A percentile compares a stretch with the other conserved stretches of the same genome.
phyloP scores from a whole-genome alignment of 2,329 filamentous ascomycete species.

The Leptographium wingfieldii region DNA sequence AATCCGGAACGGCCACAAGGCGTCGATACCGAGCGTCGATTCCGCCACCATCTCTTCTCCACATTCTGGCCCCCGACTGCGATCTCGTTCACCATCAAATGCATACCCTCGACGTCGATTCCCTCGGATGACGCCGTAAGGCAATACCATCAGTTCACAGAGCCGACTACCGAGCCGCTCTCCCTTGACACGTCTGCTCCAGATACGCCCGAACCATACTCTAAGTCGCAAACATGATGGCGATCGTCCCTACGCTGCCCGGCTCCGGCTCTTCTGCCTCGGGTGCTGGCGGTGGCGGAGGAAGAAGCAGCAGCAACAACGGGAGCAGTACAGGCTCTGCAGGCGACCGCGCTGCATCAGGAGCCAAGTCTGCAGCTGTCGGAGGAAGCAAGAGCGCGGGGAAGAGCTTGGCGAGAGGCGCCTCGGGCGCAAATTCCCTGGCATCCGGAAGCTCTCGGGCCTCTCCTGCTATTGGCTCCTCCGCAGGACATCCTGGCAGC shows the following conservation, averaged over 20 bases:
- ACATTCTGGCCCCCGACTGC: neutral
- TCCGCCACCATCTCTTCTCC: neutral
- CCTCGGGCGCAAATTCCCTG: conserved; percentile 23
- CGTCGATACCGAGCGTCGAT: neutral
- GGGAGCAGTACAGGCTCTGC: neutral
- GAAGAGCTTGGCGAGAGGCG: conserved; percentile 19
- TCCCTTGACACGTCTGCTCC: neutral
- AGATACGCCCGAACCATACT: neutral
- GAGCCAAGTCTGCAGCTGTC: neutral
- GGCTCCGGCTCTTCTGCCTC: neutral
- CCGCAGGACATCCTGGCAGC: conserved; percentile 17
- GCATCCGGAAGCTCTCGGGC: conserved; percentile 35
- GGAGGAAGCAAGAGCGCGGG: conserved; percentile 12
- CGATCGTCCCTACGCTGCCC: conserved; percentile 6
- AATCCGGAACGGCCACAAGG: neutral
- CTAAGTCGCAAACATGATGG: conserved; percentile 9
- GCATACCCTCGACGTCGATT: conserved; percentile 5
- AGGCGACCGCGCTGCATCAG: neutral
- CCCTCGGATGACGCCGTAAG: conserved; percentile 11
- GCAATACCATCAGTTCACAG: conserved; percentile 2
- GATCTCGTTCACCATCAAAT: conserved; percentile 4
- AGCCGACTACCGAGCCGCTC: neutral
- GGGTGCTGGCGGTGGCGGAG: neutral
- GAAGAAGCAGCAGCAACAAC: neutral
- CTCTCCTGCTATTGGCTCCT: conserved; percentile 32